Percentiles rank a stretch among this genome's conserved stretches.
phyloP scores from a whole-genome alignment of 768 basidiomycete genomes.

The Clitopilus passeckerianus region DNA sequence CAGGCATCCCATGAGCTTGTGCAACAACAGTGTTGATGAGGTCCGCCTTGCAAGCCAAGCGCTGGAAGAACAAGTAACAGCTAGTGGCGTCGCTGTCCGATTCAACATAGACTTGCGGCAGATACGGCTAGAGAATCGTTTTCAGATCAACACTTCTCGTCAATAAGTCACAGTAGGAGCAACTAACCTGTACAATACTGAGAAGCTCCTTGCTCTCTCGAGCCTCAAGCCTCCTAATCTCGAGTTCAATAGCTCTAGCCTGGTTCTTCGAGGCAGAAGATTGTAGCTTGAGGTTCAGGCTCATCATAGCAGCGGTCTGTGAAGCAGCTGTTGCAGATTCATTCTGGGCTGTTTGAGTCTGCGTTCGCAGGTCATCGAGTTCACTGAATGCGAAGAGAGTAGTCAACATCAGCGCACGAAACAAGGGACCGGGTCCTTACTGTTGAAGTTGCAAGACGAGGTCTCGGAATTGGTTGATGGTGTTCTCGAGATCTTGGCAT shows the following conservation, averaged over 20 bases:
- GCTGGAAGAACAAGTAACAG: conserved; percentile 90
- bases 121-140: conserved; percentile 61
- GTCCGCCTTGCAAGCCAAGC: conserved; percentile 82
- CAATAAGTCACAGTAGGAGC: too few species aligned
- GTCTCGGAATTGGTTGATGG: conserved; percentile 90
- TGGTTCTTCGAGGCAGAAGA: conserved; percentile 89
- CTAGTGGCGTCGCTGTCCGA: conserved; percentile 85
- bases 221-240: conserved; percentile 81
- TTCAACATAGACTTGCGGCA: conserved; percentile 88
- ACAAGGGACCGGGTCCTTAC: conserved; percentile 31
- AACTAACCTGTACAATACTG: conserved; percentile 69
- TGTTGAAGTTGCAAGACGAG: conserved; percentile 79
- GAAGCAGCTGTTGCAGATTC: conserved; percentile 81
- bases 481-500: conserved; percentile 81
- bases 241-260: conserved; percentile 83
- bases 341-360: conserved; percentile 79
- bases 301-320: conserved; percentile 91
- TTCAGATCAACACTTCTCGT: not conserved
- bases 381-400: conserved; percentile 49
- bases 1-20: conserved; percentile 79
- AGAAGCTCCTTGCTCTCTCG: conserved; percentile 78
- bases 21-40: conserved; percentile 81
- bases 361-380: conserved; percentile 74
- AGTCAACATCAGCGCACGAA: conserved; percentile 1
- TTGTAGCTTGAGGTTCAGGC: conserved; percentile 91